These are phyloP conservation scores for Erysimum cheiranthoides DNA, from an alignment of 345 rosid species.

Conservation along the genomic window DNA sequence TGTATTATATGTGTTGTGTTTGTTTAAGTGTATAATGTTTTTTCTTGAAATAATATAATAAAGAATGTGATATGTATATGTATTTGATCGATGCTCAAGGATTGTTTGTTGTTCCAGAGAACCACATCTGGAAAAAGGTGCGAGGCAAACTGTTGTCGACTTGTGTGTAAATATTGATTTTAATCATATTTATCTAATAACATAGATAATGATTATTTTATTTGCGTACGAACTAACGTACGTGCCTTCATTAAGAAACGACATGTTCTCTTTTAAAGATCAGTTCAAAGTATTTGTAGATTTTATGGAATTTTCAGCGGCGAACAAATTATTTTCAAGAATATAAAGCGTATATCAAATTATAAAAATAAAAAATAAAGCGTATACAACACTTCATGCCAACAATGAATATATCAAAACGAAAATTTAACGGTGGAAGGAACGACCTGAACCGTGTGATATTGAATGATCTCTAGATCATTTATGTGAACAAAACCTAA, in stretches of 20 bases:
- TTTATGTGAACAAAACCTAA: background rate
- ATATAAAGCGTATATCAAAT: background rate
- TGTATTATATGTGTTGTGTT: background rate
- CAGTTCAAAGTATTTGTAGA: background rate
- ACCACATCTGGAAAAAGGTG: too few species aligned
- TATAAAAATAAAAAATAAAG: background rate
- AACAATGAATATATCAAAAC: background rate
- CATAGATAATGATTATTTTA: too few species aligned
- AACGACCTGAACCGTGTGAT: slow-evolving; percentile 11
- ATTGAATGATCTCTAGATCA: background rate
- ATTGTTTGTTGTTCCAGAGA: too few species aligned
- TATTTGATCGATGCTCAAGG: too few species aligned
- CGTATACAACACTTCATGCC: slow-evolving; percentile 4
- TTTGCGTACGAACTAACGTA: slow-evolving; percentile 8
- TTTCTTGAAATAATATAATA: background rate
- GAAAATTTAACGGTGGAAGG: background rate
- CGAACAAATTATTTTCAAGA: background rate
- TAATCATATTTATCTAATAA: too few species aligned
- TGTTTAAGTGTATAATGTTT: background rate
- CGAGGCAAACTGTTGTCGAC: too few species aligned
- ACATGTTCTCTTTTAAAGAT: slow-evolving; percentile 20
- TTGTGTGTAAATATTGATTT: too few species aligned
- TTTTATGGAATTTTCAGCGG: background rate
- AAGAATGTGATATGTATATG: background rate
- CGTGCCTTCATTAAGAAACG: slow-evolving; percentile 5